These are phyloP conservation scores for Syzygium aromaticum DNA, from an alignment of 345 rosid species.

Conservation along the genomic window DNA sequence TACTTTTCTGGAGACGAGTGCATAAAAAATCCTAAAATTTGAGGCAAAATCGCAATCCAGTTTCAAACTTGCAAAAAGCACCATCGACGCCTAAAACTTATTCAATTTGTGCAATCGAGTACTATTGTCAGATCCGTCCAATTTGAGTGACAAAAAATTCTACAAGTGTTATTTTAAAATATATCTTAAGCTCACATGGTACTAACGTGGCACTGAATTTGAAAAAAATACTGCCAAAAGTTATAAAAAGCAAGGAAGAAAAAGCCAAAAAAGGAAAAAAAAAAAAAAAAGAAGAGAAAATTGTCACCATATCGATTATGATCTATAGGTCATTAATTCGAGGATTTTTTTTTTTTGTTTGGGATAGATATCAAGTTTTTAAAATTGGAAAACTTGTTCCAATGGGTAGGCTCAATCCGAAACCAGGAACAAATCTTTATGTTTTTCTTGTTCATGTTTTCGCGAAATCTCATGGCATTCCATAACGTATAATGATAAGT, in stretches of 20 bases:
- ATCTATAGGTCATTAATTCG: too few relatives aligned
- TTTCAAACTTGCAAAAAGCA: background rate
- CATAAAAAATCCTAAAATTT: rapidly evolving
- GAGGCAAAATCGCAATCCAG: rapidly evolving
- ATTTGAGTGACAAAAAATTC: background rate
- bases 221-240: background rate
- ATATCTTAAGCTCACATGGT: background rate
- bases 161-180: background rate
- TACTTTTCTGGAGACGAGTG: background rate
- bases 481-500: too few relatives aligned
- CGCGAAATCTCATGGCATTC: too few relatives aligned
- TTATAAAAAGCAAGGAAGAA: background rate
- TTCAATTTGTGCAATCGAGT: rapidly evolving
- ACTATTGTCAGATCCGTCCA: rapidly evolving
- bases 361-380: too few relatives aligned
- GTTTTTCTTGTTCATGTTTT: too few relatives aligned
- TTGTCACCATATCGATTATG: too few relatives aligned
- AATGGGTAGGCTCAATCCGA: rapidly evolving
- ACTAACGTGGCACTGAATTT: rapidly evolving
- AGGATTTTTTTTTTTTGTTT: too few relatives aligned
- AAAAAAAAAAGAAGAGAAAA: background rate
- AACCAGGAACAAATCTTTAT: too few relatives aligned
- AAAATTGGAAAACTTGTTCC: rapidly evolving
- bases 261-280: background rate
- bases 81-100: rapidly evolving